phyloP scores from a whole-genome alignment of 2,329 filamentous ascomycete genomes.

The Ilyonectria mors-panacis region DNA sequence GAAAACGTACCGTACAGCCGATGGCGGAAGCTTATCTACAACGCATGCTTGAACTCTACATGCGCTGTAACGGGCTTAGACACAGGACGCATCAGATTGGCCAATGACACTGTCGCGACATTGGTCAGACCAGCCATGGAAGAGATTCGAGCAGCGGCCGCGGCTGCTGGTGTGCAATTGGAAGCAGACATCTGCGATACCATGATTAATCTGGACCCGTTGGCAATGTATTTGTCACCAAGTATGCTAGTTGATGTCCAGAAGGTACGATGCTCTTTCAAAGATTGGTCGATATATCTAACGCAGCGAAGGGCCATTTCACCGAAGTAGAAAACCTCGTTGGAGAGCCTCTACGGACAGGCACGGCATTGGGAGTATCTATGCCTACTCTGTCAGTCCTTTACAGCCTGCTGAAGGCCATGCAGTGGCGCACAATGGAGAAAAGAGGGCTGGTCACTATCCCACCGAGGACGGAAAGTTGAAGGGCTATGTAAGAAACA shows the following conservation, averaged over 20 bases:
- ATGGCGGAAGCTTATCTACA: slow-evolving; percentile 23
- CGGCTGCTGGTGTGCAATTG: background rate
- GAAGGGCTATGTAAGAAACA: background rate
- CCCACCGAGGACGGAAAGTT: background rate
- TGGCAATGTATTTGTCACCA: background rate
- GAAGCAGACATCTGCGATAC: background rate
- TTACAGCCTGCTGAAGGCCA: slow-evolving; percentile 6
- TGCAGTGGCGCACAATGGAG: slow-evolving; percentile 10
- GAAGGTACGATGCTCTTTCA: background rate
- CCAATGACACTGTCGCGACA: background rate
- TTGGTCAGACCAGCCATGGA: slow-evolving; percentile 12
- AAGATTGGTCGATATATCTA: background rate
- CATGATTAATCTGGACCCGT: background rate
- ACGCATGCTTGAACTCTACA: slow-evolving; percentile 8
- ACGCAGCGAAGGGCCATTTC: background rate
- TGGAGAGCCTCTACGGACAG: slow-evolving; percentile 11
- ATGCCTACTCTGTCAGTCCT: slow-evolving; percentile 10
- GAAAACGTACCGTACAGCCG: slow-evolving; percentile 2
- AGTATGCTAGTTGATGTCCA: slow-evolving; percentile 15
- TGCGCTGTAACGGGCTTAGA: slow-evolving; percentile 5
- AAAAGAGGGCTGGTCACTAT: background rate
- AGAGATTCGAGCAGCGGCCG: slow-evolving; percentile 5
- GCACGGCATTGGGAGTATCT: slow-evolving; percentile 1
- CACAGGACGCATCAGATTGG: slow-evolving; percentile 5
- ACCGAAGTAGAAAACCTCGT: slow-evolving; percentile 14